Base-by-base conservation (phyloP, 345 rosid genomes). In the Kandelia obovata region DNA sequence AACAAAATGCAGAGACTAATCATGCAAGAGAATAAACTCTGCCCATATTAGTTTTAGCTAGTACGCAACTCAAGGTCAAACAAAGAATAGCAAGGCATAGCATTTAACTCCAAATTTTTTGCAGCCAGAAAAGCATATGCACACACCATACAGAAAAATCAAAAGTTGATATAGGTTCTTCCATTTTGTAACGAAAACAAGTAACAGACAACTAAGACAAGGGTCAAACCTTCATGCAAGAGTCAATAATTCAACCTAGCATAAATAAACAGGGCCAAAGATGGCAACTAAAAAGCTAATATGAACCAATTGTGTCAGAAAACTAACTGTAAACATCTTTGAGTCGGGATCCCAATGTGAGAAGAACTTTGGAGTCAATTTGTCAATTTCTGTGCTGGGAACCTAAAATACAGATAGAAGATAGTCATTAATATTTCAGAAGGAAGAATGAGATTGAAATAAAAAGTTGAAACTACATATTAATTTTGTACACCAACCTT, bases 321-420 rank as follows among this genome's bases (percentile, higher is more conserved):
- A 7, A 81, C 97, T 79, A 70, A 90, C 99, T 60, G 99, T 92
- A 78, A 92, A 92, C 98, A 92, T 95, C 86, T 95, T 95, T 1
- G 98, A 90, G 84, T 95, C 97, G 1, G 97, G 96, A 84, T 95
- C 99, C 98, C 99, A 92, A 73, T 92, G 99, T 6, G 97, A 90
- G 75, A 95, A 95, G 82, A 92, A 95, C 83, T 95, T 95, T 1
- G 97, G 96, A 60, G 99, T 92, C 67, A 97, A 92, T 78, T 95
- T 95, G 73, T 95, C 99, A 30, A 95, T 89, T 81, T 92, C 97
- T 10, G 97, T 87, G 92, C 98, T 95, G 34, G 99, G 99, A 84
- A 95, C 98, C 99, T 92, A 85, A 71, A 71, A 75, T 37, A 35
- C 0, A 53, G 62, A 66, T 16, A 25, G 11, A 67, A 30, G 60